Percentiles rank a stretch among this genome's conserved stretches.
These are phyloP conservation scores for Sclerotinia borealis DNA, from an alignment of 2,329 filamentous ascomycete species.

Conservation along the genomic window DNA sequence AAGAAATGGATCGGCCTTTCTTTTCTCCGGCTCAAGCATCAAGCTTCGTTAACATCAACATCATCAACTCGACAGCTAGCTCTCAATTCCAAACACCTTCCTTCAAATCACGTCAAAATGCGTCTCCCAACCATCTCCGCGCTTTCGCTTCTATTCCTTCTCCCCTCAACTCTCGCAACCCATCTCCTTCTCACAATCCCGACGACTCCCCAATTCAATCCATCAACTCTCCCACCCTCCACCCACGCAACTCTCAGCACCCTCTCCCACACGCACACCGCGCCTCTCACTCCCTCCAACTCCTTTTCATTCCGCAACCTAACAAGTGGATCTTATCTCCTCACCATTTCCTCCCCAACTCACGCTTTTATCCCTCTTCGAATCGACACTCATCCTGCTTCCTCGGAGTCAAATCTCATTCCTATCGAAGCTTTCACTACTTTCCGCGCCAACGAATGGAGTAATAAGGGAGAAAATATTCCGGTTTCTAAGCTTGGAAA, in stretches of 20 bases:
- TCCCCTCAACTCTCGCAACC: slow-evolving; percentile 34
- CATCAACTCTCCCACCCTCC: slow-evolving; percentile 45
- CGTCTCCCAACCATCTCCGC: neutral
- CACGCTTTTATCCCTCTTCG: slow-evolving; percentile 73
- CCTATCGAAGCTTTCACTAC: slow-evolving; percentile 70
- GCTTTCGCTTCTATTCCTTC: slow-evolving; percentile 18
- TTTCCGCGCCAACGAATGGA: slow-evolving; percentile 84
- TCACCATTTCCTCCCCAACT: slow-evolving; percentile 70
- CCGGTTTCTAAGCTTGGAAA: slow-evolving; percentile 29
- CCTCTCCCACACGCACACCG: slow-evolving; percentile 42
- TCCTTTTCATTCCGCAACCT: slow-evolving; percentile 73
- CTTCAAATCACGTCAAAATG: neutral
- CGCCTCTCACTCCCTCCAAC: slow-evolving; percentile 61
- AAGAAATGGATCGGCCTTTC: neutral
- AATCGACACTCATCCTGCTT: slow-evolving; percentile 56
- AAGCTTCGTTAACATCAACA: neutral
- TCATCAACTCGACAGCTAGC: neutral
- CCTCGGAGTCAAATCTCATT: slow-evolving; percentile 26
- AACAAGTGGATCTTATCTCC: slow-evolving; percentile 67
- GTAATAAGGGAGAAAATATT: slow-evolving; percentile 67
- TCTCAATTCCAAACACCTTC: neutral
- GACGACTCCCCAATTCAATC: slow-evolving; percentile 25
- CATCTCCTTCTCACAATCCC: slow-evolving; percentile 27
- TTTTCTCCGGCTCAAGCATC: slow-evolving; percentile 3
- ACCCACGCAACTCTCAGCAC: slow-evolving; percentile 63